Evolutionary conservation across 352 stramenopile genomes (phyloP).

Genomic region (Phytopythium oedochilum): DNA sequence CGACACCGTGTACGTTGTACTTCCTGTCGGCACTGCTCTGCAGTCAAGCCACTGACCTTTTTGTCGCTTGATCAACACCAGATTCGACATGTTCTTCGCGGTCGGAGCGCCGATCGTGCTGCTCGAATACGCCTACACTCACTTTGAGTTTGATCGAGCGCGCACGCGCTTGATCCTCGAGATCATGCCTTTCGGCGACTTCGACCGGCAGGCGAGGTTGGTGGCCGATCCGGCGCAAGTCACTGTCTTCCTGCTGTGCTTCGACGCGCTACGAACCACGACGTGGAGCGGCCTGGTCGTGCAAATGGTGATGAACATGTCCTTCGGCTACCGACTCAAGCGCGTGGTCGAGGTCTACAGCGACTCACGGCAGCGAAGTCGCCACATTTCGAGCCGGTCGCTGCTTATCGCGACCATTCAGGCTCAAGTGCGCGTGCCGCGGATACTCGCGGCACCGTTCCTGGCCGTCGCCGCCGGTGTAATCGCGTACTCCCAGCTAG

Average conservation of each 20-base stretch:
- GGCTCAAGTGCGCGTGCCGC: background rate
- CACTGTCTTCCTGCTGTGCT: background rate
- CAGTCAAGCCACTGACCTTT: no score
- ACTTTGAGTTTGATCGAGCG: slow-evolving; percentile 5
- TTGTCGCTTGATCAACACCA: background rate
- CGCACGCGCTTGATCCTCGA: background rate
- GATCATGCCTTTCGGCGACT: background rate
- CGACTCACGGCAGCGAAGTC: background rate
- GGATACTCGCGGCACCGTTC: background rate
- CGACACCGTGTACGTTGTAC: slow-evolving; percentile 4
- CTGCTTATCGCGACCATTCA: background rate
- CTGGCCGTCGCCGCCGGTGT: background rate
- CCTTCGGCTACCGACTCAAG: slow-evolving; percentile 7
- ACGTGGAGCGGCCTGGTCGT: slow-evolving; percentile 1
- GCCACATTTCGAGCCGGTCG: background rate
- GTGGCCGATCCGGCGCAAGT: slow-evolving; percentile 2
- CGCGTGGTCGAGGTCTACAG: slow-evolving; percentile 3
- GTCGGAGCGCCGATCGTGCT: slow-evolving; percentile 5
- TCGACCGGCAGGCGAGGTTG: background rate
- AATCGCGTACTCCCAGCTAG: background rate
- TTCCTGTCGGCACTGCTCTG: no score
- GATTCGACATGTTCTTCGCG: slow-evolving; percentile 8
- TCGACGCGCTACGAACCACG: slow-evolving; percentile 3
- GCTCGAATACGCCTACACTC: background rate
- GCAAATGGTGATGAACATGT: slow-evolving; percentile 2